Conservation (phyloP, 1,284 basidiomycete species). For the Hymenochaete sp. region DNA sequence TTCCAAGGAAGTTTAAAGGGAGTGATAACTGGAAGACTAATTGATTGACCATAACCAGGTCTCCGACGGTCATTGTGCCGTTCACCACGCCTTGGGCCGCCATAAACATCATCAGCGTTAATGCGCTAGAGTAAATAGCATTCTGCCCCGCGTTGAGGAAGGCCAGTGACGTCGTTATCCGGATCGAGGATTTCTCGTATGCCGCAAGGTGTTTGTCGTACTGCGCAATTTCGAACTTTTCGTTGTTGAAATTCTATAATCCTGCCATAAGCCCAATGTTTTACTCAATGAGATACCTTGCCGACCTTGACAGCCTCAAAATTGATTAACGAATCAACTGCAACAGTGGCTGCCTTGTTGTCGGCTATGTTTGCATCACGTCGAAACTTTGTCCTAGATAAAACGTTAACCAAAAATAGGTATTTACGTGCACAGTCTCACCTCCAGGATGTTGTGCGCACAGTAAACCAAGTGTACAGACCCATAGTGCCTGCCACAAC, state of each 20-base stretch:
- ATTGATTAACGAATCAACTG: conserved; percentile 94
- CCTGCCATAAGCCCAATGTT: not conserved
- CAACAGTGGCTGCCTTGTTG: conserved; percentile 89
- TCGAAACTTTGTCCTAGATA: conserved; percentile 81
- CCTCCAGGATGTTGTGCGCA: conserved; percentile 94
- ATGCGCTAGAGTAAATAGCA: conserved; percentile 86
- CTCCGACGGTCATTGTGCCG: conserved; percentile 96
- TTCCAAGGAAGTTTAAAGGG: conserved; percentile 94
- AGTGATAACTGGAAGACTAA: conserved; percentile 97
- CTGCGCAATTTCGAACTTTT: conserved; percentile 81
- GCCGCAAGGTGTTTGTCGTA: conserved; percentile 85
- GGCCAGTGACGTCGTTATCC: conserved; percentile 91
- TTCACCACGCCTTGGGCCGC: conserved; percentile 92
- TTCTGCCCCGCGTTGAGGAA: conserved; percentile 95
- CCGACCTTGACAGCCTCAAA: conserved; percentile 95
- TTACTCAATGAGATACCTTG: conserved; percentile 14
- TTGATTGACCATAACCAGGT: conserved; percentile 98
- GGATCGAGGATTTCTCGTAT: conserved; percentile 89
- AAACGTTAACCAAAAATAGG: not conserved
- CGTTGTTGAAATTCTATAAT: conserved; percentile 91
- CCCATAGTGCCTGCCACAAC: conserved; percentile 83
- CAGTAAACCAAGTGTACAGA: conserved; percentile 95
- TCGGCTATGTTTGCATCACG: conserved; percentile 94
- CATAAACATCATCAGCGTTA: conserved; percentile 94
- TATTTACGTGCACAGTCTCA: conserved; percentile 26